phyloP scores from a whole-genome alignment of 73 alveolate species.

The Paramecium sexaurelia region DNA sequence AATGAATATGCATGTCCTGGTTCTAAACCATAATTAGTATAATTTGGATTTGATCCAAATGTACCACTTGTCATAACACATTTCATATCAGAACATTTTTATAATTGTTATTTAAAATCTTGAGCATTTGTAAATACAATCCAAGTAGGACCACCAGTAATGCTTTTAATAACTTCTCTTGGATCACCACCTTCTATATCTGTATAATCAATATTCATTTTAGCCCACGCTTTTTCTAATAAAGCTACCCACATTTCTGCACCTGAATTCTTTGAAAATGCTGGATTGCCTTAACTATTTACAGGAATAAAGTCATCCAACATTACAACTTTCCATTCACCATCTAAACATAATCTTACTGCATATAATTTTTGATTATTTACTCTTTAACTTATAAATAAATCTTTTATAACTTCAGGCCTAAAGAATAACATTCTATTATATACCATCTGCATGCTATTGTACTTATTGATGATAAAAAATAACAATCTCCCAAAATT shows the following conservation, averaged over 20 bases:
- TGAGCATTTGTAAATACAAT: constrained; percentile 77
- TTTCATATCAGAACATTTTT: constrained; percentile 77
- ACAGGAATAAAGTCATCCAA: constrained; percentile 95
- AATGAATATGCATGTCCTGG: constrained; percentile 71
- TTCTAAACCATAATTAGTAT: constrained; percentile 78
- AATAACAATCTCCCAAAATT: constrained; percentile 94
- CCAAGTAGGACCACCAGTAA: constrained; percentile 95
- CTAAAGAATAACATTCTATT: constrained; percentile 68
- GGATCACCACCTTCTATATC: constrained; percentile 89
- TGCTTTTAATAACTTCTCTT: constrained; percentile 85
- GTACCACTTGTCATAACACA: constrained; percentile 85
- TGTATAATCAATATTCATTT: constrained; percentile 91
- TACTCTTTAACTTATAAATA: constrained; percentile 75
- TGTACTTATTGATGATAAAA: constrained; percentile 88
- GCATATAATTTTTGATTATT: constrained; percentile 87
- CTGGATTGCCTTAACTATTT: constrained; percentile 72
- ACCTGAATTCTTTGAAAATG: constrained; percentile 87
- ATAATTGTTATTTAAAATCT: constrained; percentile 78
- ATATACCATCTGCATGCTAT: constrained; percentile 77
- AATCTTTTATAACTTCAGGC: constrained; percentile 72
- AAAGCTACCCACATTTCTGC: constrained; percentile 96
- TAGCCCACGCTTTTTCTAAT: constrained; percentile 99
- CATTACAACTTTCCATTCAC: constrained; percentile 78
- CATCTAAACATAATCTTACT: constrained; percentile 85
- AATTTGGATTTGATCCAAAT: constrained; percentile 62